A percentile compares a stretch with the other conserved stretches of the same genome.
phyloP scores from a whole-genome alignment of 1,284 basidiomycete genomes.

The Ceratobasidium papillatum region DNA sequence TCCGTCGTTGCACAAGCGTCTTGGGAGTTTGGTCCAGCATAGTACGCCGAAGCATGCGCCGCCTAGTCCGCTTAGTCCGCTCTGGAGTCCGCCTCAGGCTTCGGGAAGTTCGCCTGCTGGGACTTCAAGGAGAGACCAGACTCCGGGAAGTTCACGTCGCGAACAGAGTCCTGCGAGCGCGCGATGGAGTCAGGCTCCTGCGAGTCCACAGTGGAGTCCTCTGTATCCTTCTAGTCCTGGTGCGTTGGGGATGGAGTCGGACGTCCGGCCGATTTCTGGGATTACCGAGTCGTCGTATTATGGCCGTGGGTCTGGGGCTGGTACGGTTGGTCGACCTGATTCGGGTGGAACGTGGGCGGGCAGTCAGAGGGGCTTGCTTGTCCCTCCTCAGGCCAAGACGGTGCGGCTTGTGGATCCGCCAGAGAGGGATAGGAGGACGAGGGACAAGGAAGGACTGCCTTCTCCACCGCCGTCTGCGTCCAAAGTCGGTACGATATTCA shows the following conservation, averaged over 20 bases:
- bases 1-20: constrained; percentile 19
- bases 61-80: background rate
- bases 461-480: constrained; percentile 6
- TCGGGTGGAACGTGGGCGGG: constrained; percentile 26
- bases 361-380: constrained; percentile 4
- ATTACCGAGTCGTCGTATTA: constrained; percentile 30
- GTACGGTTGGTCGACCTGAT: constrained; percentile 22
- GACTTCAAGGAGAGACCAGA: background rate
- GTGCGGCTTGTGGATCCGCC: constrained; percentile 25
- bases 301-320: constrained; percentile 21
- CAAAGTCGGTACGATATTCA: background rate
- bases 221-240: background rate
- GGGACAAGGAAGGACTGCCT: background rate
- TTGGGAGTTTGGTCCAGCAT: constrained; percentile 22
- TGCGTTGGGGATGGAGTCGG: constrained; percentile 19
- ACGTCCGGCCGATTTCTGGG: constrained; percentile 32
- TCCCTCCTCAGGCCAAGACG: constrained; percentile 28
- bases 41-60: background rate
- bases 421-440: background rate
- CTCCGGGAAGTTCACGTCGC: background rate
- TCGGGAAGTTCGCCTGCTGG: background rate
- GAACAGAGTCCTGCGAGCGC: background rate
- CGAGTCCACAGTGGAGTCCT: constrained; percentile 23
- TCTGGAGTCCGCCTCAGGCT: background rate
- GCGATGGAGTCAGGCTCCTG: background rate